Conservation (phyloP, 2,329 filamentous ascomycete genomes). For the Aspergillus neoniger region DNA sequence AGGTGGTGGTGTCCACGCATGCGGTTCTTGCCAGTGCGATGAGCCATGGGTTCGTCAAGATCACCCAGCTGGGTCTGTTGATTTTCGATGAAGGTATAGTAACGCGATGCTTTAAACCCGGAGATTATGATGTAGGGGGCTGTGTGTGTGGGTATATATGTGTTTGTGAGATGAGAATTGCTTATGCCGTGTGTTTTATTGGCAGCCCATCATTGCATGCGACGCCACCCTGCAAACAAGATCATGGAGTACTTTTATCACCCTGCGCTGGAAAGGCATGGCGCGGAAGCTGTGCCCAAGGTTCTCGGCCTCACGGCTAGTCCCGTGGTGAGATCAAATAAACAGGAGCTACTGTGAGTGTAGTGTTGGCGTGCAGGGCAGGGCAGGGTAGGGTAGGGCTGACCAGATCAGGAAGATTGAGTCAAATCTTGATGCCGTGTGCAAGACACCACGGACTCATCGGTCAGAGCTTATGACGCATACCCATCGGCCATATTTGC, state of each 20-base stretch:
- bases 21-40: constrained; percentile 75
- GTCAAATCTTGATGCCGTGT: constrained; percentile 67
- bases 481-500: constrained; percentile 63
- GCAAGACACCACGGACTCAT: constrained; percentile 68
- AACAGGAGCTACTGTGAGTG: constrained; percentile 55
- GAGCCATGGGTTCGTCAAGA: constrained; percentile 69
- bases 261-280: constrained; percentile 36
- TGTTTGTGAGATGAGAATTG: too few relatives aligned
- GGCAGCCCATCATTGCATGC: constrained; percentile 70
- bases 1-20: constrained; percentile 76
- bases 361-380: background rate
- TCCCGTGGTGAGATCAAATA: constrained; percentile 65
- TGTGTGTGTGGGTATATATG: background rate
- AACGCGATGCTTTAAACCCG: too few relatives aligned
- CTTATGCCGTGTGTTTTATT: background rate
- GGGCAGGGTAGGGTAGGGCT: constrained; percentile 2
- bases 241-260: constrained; percentile 77
- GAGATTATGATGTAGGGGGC: too few relatives aligned
- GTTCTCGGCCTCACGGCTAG: constrained; percentile 82
- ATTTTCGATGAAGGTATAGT: constrained; percentile 78
- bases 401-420: constrained; percentile 58
- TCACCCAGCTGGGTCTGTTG: constrained; percentile 66
- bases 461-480: constrained; percentile 68
- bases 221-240: constrained; percentile 63
- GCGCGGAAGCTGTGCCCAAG: constrained; percentile 53